Percentiles rank a stretch among this genome's conserved stretches.
Conservation (phyloP, 257 asterid species). For the Gardenia jasminoides region DNA sequence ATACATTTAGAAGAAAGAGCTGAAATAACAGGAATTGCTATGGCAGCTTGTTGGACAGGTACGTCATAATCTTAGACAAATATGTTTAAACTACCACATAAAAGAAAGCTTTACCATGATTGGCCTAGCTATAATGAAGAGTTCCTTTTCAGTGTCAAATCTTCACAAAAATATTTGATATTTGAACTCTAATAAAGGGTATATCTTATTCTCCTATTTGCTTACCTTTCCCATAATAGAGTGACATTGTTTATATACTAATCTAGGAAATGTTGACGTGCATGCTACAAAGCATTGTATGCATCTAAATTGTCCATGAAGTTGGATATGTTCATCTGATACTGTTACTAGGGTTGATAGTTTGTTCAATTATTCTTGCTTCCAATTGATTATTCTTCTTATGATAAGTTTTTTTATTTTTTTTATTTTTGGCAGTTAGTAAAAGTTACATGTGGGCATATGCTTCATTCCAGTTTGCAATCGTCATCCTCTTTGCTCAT, state of each 20-base stretch:
- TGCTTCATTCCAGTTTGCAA: constrained; percentile 95
- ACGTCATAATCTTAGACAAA: not conserved
- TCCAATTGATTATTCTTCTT: not conserved
- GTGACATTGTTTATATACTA: not conserved
- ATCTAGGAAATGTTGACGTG: not conserved
- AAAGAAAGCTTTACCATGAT: not conserved
- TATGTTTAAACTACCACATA: not conserved
- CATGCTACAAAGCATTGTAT: not conserved
- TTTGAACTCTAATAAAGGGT: not conserved
- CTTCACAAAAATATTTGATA: not conserved
- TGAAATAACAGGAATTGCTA: not conserved
- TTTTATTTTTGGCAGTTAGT: constrained; percentile 61
- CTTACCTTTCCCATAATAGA: not conserved
- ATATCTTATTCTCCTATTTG: not conserved
- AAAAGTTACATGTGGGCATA: constrained; percentile 96
- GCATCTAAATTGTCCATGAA: no score
- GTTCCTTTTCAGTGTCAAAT: not conserved
- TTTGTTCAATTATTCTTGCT: not conserved
- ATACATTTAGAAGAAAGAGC: no score
- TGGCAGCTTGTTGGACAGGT: not conserved
- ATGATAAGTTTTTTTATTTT: not conserved
- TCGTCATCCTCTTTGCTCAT: constrained; percentile 89
- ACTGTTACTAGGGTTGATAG: not conserved
- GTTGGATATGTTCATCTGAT: not conserved
- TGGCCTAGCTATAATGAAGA: not conserved